A percentile compares a stretch with the other conserved stretches of the same genome.
These are phyloP conservation scores for Hansenula anomala DNA, from an alignment of 1,139 yeast species.

Conservation along the genomic window DNA sequence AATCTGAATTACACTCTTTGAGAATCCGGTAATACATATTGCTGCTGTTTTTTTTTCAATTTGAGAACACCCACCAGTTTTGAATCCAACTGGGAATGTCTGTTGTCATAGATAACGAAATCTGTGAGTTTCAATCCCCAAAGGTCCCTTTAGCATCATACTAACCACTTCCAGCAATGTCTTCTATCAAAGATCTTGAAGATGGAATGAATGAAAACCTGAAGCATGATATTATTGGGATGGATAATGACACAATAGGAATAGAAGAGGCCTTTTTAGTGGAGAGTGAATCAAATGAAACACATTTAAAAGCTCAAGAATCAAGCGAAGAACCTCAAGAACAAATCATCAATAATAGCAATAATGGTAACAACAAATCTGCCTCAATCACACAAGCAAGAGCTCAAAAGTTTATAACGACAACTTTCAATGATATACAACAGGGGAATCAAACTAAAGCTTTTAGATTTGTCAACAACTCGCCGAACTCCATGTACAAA, in stretches of 20 bases:
- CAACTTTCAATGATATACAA: too few relatives aligned
- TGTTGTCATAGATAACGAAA: neutral
- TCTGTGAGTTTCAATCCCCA: constrained; percentile 1
- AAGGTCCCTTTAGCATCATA: too few relatives aligned
- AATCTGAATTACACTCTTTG: too few relatives aligned
- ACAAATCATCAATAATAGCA: too few relatives aligned
- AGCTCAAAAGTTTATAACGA: too few relatives aligned
- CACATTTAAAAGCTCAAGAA: neutral
- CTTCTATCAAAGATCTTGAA: neutral
- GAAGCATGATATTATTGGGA: neutral
- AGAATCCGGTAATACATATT: too few relatives aligned
- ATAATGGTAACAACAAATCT: too few relatives aligned
- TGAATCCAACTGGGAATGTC: too few relatives aligned
- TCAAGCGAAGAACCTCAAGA: neutral
- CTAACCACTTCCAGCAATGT: neutral
- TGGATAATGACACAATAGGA: neutral
- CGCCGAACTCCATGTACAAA: constrained; percentile 15
- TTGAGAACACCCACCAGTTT: too few relatives aligned
- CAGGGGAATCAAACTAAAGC: constrained; percentile 6
- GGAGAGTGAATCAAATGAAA: neutral
- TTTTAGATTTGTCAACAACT: constrained; percentile 20
- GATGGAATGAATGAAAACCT: constrained; percentile 1
- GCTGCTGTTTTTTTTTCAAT: too few relatives aligned
- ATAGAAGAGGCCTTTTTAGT: constrained; percentile 1
- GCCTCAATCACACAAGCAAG: too few relatives aligned